Base-by-base conservation (phyloP, 352 stramenopile genomes). In the Globisporangium lucens region DNA sequence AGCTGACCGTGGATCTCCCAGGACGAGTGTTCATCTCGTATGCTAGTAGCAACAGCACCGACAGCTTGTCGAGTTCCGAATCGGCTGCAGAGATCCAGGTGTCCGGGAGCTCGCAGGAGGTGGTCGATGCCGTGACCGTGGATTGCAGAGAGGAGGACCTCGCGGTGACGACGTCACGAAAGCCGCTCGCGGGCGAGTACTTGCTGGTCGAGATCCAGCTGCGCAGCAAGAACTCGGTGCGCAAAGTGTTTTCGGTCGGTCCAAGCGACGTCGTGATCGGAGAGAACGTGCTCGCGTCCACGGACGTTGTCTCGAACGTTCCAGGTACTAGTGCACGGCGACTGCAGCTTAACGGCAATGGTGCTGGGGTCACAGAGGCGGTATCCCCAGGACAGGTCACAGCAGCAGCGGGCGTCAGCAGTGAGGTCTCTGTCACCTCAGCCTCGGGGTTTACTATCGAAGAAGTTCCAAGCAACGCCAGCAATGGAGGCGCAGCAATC, bases 1-100 rank as follows among this genome's bases (percentile, higher is more conserved):
- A 62, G 15, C 36, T 62, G 30, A 52, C 56, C 5, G 17, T 62
- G 30, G 56, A 52, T 9, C 30, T 62, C n/a, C 56, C 56, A 2
- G 56, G 56, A 2, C 56, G 56, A 13, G 56, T 62, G 35, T 62
- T 62, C n/a, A 46, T 62, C 56, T 51, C 56, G 35, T 10, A 62
- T 30, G 20, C n/a, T 8, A 35, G 33, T 7, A 22, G 0, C 3
- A n/a, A 5, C 15, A 49, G 2, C 15, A 49, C 12, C 4, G 17
- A n/a, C 7, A 12, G 0, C 3, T 17, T 52, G 5, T 46, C 22
- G 36, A 53, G 35, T 15, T 12, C 5, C 2, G 57, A 38, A 22
- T 63, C 57, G 2, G 9, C 57, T 36, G 57, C 57, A 3, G 57
- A 63, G 36, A 53, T 63, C 22, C 35, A 30, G 7, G 57, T 63